These are phyloP conservation scores for Aegilops bicornis DNA, from an alignment of 176 grass and related monocot species.

Conservation along the genomic window DNA sequence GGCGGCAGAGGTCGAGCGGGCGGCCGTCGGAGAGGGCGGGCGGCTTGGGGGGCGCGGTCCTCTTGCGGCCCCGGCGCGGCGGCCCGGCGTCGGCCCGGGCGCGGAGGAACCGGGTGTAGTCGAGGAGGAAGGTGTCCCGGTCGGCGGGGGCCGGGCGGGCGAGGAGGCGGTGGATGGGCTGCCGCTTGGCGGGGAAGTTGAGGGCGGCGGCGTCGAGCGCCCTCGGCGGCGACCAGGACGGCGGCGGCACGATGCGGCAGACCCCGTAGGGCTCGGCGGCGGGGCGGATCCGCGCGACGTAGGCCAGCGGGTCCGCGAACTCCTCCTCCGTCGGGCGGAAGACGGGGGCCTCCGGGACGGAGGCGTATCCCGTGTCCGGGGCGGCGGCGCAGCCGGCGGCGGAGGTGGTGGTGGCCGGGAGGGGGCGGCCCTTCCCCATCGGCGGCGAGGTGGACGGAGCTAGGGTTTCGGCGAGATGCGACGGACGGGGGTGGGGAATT, in stretches of 20 bases:
- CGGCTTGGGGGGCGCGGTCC: constrained; percentile 20
- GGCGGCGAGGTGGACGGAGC: background rate
- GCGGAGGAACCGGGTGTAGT: constrained; percentile 65
- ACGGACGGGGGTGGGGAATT: background rate
- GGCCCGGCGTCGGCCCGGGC: constrained; percentile 8
- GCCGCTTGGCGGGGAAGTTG: constrained; percentile 75
- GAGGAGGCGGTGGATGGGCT: constrained; percentile 83
- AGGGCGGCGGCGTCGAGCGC: constrained; percentile 49
- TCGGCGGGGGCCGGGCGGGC: constrained; percentile 78
- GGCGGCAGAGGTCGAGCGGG: constrained; percentile 77
- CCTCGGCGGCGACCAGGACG: constrained; percentile 65
- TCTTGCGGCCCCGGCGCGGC: constrained; percentile 26
- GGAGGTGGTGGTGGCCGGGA: constrained; percentile 12
- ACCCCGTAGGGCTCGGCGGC: constrained; percentile 82
- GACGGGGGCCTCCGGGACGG: constrained; percentile 57
- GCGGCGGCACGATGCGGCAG: constrained; percentile 86
- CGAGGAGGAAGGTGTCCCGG: constrained; percentile 78
- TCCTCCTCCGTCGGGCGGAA: constrained; percentile 86
- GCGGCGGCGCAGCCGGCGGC: background rate
- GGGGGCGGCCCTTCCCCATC: constrained; percentile 43
- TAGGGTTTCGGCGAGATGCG: constrained; percentile 16
- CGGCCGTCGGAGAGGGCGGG: constrained; percentile 58
- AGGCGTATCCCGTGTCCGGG: background rate
- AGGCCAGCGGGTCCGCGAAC: constrained; percentile 75
- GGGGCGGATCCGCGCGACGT: constrained; percentile 59